Evolutionary conservation across 345 rosid species (phyloP), one percentile per base, ranked within the genome.

Genomic region (Viola odorata): DNA sequence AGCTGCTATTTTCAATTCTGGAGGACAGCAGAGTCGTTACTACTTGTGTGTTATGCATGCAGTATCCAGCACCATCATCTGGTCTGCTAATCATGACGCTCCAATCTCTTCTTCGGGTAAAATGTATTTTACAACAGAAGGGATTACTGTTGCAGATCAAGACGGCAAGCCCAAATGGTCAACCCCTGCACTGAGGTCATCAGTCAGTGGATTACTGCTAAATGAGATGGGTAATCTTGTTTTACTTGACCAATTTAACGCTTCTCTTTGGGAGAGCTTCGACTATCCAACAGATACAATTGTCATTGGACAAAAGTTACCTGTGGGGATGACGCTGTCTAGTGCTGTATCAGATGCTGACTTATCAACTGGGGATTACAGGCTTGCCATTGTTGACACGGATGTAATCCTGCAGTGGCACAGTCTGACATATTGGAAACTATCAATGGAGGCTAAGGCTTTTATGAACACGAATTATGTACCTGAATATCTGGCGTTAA

Each of bases 211-310:
- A 3, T 66, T 87, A 50, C 55, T 45, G 53, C 72, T 91, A 59
- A 84, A 75, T 7, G 92, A 91, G 72, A 66, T 73, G 74, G 98
- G 98, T 0, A 89, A 91, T 66, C 84, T 91, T 54, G 77, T 84
- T 60, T 59, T 91, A 13, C 83, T 89, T 4, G 91, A 85, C 78
- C 78, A 56, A 7, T 65, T 62, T 16, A 91, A 89, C 61, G 62
- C 0, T 61, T 81, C 91, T 53, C 69, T 91, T 8, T 91, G 98
- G 98, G 89, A 91, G 61, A 91, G 92, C 67, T 91, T 91, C 64
- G 45, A 69, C 0, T 2, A 77, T 53, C 98, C 98, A 0, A 87
- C 91, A 0, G 96, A 91, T 68, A 80, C 95, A 1, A 75, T 91
- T 50, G 88, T 87, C 38, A 67, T 79, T 5, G 95, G 95, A 68